phyloP scores from a whole-genome alignment of 2,329 filamentous ascomycete genomes.

The Metarhizium sp. region DNA sequence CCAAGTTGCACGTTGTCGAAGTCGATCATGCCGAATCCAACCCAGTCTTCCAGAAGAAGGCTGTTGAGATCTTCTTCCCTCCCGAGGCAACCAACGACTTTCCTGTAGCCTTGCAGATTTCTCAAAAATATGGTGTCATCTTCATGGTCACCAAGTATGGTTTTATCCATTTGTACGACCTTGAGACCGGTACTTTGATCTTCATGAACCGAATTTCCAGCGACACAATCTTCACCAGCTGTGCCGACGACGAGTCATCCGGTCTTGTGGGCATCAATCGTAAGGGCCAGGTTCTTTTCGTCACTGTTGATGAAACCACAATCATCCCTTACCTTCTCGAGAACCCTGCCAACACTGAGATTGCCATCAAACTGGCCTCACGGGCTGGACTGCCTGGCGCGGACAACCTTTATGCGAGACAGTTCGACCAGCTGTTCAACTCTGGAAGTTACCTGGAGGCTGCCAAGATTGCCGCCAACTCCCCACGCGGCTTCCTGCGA shows the following conservation, averaged over 20 bases:
- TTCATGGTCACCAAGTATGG: conserved; percentile 98
- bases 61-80: conserved; percentile 96
- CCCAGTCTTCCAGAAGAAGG: conserved; percentile 86
- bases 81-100: conserved; percentile 94
- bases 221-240: conserved; percentile 96
- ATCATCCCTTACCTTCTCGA: conserved; percentile 93
- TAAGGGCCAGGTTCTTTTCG: conserved; percentile 92
- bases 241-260: conserved; percentile 70
- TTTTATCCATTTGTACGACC: conserved; percentile 96
- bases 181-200: conserved; percentile 90
- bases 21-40: conserved; percentile 90
- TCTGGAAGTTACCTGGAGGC: conserved; percentile 77
- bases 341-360: conserved; percentile 86
- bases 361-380: conserved; percentile 94
- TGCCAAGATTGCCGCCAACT: conserved; percentile 94
- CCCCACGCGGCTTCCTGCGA: conserved; percentile 87
- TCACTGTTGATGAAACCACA: conserved; percentile 83
- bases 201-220: conserved; percentile 99
- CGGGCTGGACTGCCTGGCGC: conserved; percentile 89
- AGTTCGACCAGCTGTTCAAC: conserved; percentile 81
- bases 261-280: conserved; percentile 94
- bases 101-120: conserved; percentile 95
- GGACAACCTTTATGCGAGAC: conserved; percentile 83
- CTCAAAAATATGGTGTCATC: conserved; percentile 90
- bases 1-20: conserved; percentile 95